Evolutionary conservation across 768 basidiomycete species (phyloP).

Genomic region (Lentinus brumalis): DNA sequence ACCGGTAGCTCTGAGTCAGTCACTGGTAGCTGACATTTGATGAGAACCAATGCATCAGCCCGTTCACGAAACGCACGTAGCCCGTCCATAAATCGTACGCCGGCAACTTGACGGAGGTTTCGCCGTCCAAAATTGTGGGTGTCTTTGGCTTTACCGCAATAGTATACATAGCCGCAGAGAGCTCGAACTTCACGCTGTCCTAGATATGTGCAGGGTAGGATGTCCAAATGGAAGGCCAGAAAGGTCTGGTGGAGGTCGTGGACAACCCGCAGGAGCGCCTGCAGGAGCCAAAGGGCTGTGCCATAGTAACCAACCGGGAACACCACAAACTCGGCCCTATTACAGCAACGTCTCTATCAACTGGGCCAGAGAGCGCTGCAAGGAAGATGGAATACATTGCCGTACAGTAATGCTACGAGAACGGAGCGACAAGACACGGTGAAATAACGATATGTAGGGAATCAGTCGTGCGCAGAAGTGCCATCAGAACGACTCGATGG

Average conservation of each 20-base stretch:
- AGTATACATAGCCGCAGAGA: not conserved
- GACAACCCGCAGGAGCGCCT: too few species aligned
- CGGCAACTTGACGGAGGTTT: constrained; percentile 6
- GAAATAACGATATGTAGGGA: constrained; percentile 19
- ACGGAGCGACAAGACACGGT: constrained; percentile 11
- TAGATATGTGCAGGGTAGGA: not conserved
- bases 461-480: constrained; percentile 10
- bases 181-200: not conserved
- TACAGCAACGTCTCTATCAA: too few species aligned
- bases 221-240: too few species aligned
- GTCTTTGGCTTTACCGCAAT: not conserved
- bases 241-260: too few species aligned
- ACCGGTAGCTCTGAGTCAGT: not conserved
- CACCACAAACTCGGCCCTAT: not conserved
- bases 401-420: constrained; percentile 12
- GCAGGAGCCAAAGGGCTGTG: too few species aligned
- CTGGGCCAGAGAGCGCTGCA: not conserved
- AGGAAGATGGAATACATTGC: constrained; percentile 11
- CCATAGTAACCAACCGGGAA: not conserved
- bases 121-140: not conserved
- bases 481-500: constrained; percentile 9
- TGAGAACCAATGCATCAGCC: not conserved
- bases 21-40: too few species aligned
- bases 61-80: constrained; percentile 6
- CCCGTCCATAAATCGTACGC: constrained; percentile 24